A percentile compares a stretch with the other conserved stretches of the same genome.
Evolutionary conservation across 441 rosid species (phyloP).

Genomic region (Eutrema salsugineum): DNA sequence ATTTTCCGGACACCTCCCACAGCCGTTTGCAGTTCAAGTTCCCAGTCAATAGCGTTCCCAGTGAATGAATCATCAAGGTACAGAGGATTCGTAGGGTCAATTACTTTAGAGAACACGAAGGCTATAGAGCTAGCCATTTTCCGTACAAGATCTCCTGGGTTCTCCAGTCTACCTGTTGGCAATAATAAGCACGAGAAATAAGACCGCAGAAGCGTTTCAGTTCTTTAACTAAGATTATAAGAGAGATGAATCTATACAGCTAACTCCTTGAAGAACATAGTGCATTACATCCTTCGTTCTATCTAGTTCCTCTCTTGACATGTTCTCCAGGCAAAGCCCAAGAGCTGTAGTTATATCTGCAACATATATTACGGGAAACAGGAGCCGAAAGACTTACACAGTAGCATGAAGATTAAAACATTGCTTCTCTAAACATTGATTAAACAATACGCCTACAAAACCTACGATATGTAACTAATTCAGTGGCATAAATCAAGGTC

Average conservation of each 20-base stretch:
- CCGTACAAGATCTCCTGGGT: slow-evolving; percentile 67
- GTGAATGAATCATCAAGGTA: slow-evolving; percentile 79
- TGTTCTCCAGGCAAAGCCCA: slow-evolving; percentile 88
- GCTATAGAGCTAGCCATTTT: slow-evolving; percentile 95
- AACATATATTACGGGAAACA: slow-evolving; percentile 41
- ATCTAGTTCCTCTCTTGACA: slow-evolving; percentile 86
- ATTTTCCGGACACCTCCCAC: slow-evolving; percentile 34
- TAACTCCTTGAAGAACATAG: slow-evolving; percentile 92
- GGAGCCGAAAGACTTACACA: slow-evolving; percentile 17
- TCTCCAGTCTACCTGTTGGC: slow-evolving; percentile 89
- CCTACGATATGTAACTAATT: not conserved
- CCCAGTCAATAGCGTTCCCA: slow-evolving; percentile 85
- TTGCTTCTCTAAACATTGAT: slow-evolving; percentile 1
- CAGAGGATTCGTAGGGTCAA: slow-evolving; percentile 87
- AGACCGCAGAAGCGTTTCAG: slow-evolving; percentile 17
- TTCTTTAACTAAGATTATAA: slow-evolving; percentile 28
- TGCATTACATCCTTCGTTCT: slow-evolving; percentile 76
- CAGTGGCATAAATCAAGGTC: not conserved
- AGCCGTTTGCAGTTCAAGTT: slow-evolving; percentile 51
- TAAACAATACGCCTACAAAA: not conserved
- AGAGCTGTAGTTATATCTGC: slow-evolving; percentile 89
- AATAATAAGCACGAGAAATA: slow-evolving; percentile 27
- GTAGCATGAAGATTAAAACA: slow-evolving; percentile 2
- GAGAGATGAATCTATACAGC: slow-evolving; percentile 54
- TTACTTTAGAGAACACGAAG: slow-evolving; percentile 76